These are phyloP conservation scores for Eucalyptus brandiana DNA, from an alignment of 345 rosid species.

Conservation along the genomic window DNA sequence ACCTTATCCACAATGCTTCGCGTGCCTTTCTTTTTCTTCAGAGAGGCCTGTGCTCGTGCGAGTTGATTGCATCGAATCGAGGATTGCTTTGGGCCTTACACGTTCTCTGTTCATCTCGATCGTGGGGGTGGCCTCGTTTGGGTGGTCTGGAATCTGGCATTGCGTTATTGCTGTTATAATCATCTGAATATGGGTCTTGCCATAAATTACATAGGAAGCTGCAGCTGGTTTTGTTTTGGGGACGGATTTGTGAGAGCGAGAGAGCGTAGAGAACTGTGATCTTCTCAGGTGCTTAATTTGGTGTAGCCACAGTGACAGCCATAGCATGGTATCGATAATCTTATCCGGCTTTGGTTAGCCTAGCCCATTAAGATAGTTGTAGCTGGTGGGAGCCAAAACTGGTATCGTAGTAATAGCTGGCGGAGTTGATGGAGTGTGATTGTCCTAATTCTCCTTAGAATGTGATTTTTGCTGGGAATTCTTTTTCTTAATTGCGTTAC, in stretches of 20 bases:
- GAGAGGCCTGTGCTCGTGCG: not conserved
- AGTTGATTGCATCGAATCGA: not conserved
- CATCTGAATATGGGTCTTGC: not conserved
- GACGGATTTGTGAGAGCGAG: not conserved
- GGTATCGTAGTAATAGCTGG: not conserved
- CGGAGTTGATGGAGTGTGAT: not conserved
- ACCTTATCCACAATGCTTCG: not conserved
- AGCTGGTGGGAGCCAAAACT: not conserved
- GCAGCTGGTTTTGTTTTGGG: not conserved
- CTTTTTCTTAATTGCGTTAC: not conserved
- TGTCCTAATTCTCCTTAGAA: not conserved
- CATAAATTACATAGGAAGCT: not conserved
- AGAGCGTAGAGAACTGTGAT: not conserved
- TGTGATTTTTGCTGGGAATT: not conserved
- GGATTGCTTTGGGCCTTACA: not conserved
- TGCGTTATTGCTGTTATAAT: not conserved
- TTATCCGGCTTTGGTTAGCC: not conserved
- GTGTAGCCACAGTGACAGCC: not conserved
- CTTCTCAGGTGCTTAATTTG: not conserved
- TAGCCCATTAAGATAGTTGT: not conserved
- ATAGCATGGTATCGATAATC: not conserved
- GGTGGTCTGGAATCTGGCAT: not conserved
- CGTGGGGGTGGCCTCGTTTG: not conserved
- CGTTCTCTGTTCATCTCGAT: not conserved
- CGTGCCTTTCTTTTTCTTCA: not conserved